These are phyloP conservation scores for Sabuloglossum arenarium DNA, from an alignment of 495 filamentous ascomycete species.

Conservation along the genomic window DNA sequence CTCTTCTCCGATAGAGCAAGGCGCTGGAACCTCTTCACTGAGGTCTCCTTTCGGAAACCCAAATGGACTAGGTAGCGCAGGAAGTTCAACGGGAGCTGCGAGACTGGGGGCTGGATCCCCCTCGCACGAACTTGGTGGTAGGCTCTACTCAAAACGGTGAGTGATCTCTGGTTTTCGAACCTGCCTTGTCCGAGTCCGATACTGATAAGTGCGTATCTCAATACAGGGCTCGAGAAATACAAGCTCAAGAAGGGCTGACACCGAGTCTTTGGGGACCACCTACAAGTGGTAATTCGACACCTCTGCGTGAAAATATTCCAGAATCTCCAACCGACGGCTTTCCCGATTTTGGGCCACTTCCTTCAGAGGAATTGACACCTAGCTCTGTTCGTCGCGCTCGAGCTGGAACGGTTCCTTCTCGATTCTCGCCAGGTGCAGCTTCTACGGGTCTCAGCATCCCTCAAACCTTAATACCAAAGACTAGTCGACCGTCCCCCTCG, in stretches of 20 bases:
- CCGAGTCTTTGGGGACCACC: slow-evolving; percentile 87
- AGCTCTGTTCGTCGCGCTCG: slow-evolving; percentile 50
- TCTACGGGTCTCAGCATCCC: slow-evolving; percentile 37
- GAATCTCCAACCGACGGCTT: slow-evolving; percentile 93
- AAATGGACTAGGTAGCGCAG: slow-evolving; percentile 36
- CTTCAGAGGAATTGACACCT: slow-evolving; percentile 29
- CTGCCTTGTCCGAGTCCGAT: slow-evolving; percentile 5
- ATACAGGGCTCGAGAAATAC: slow-evolving; percentile 76
- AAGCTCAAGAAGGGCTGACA: slow-evolving; percentile 82
- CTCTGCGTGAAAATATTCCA: slow-evolving; percentile 88
- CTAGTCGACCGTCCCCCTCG: slow-evolving; percentile 72
- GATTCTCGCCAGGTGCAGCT: slow-evolving; percentile 55
- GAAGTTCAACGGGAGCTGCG: slow-evolving; percentile 48
- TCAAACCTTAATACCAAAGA: slow-evolving; percentile 52
- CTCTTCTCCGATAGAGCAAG: slow-evolving; percentile 68
- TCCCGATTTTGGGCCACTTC: slow-evolving; percentile 61
- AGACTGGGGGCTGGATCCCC: slow-evolving; percentile 91
- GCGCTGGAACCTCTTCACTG: slow-evolving; percentile 34
- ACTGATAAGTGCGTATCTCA: slow-evolving; percentile 3
- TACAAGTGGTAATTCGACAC: slow-evolving; percentile 86
- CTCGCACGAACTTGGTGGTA: slow-evolving; percentile 66
- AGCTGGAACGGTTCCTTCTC: slow-evolving; percentile 90
- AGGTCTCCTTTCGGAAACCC: slow-evolving; percentile 53
- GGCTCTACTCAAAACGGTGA: slow-evolving; percentile 85
- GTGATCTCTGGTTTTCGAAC: slow-evolving; percentile 15